Evolutionary conservation across 352 stramenopile species (phyloP), one percentile per base, ranked within the genome.

Genomic region (Globisporangium emineosum): DNA sequence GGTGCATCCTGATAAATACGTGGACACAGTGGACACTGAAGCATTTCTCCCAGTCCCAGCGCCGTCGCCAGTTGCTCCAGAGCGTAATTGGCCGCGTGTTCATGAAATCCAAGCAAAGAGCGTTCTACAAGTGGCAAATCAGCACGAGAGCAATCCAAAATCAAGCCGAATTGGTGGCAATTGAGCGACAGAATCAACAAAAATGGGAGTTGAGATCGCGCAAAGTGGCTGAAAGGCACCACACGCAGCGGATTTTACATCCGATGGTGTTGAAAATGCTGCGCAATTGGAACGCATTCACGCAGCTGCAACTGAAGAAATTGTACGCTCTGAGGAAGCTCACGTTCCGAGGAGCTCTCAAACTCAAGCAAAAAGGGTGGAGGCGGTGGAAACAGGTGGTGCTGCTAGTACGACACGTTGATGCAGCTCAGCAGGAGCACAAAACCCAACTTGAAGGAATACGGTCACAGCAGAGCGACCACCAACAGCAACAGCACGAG

Each of bases 11-110:
- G 52, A 43, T 50, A 4, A 69, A 21, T 25, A 62, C 54, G 10
- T 91, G 72, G 72, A 50, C n/a, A 0, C 55, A 63, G 21, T 83
- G 73, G 73, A 15, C 4, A 15, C 19, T 67, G 13, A 29, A 43
- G 40, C 65, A 70, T n/a, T 15, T 7, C 4, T 5, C 5, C 1
- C 23, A 68, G 8, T 30, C 37, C 15, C 5, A 15, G 5, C 53
- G 30, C 10, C 30, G 47, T 1, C 53, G 25, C 7, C 37, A 50
- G 6, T n/a, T 68, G 49, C 37, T 68, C 13, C 15, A 51, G 8
- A 35, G 60, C 23, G 32, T 21, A 8, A 7, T 60, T 15, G 40
- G 10, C 13, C 58, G 57, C 3, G 19, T 64, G 4, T 1, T 13
- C 17, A 8, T 47, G n/a, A 50, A 40, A 19, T 7, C 17, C 2